Evolutionary conservation across 164 flowering plant genomes (phyloP).

Genomic region (Dillenia turbinata): DNA sequence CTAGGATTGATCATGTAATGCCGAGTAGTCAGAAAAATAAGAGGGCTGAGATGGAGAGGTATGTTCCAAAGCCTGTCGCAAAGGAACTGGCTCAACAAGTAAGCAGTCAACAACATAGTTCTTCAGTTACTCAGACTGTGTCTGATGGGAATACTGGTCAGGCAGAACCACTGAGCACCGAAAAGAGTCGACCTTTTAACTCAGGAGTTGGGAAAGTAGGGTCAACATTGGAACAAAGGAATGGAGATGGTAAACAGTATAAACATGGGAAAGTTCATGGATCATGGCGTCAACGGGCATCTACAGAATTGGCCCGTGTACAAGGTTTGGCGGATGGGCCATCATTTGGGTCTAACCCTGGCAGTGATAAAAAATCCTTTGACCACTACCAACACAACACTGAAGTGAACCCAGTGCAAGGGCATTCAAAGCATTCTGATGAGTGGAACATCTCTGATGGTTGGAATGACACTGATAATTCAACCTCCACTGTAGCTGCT

Average conservation of each 20-base stretch:
- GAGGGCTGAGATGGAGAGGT: constrained; percentile 96
- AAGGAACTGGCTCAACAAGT: constrained; percentile 84
- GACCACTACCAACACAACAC: constrained; percentile 27
- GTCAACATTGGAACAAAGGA: constrained; percentile 24
- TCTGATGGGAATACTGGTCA: constrained; percentile 25
- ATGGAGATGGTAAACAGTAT: constrained; percentile 40
- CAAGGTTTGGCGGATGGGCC: constrained; percentile 32
- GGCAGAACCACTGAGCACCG: constrained; percentile 19
- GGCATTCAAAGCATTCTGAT: constrained; percentile 25
- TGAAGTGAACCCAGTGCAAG: constrained; percentile 26
- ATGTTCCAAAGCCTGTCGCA: constrained; percentile 90
- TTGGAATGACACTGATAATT: constrained; percentile 19
- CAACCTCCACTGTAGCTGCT: constrained; percentile 16
- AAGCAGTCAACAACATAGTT: constrained; percentile 26
- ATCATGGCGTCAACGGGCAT: constrained; percentile 64
- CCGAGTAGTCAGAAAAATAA: constrained; percentile 61
- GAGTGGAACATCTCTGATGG: constrained; percentile 24
- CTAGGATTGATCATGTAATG: constrained; percentile 32
- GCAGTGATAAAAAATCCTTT: constrained; percentile 20
- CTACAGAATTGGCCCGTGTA: constrained; percentile 27
- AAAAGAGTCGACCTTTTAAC: constrained; percentile 19
- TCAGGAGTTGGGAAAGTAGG: constrained; percentile 23
- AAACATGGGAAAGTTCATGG: constrained; percentile 58
- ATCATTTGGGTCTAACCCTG: constrained; percentile 13
- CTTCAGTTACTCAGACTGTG: constrained; percentile 23